phyloP scores from a whole-genome alignment of 2,329 filamentous ascomycete species.

The Graphium sp. region DNA sequence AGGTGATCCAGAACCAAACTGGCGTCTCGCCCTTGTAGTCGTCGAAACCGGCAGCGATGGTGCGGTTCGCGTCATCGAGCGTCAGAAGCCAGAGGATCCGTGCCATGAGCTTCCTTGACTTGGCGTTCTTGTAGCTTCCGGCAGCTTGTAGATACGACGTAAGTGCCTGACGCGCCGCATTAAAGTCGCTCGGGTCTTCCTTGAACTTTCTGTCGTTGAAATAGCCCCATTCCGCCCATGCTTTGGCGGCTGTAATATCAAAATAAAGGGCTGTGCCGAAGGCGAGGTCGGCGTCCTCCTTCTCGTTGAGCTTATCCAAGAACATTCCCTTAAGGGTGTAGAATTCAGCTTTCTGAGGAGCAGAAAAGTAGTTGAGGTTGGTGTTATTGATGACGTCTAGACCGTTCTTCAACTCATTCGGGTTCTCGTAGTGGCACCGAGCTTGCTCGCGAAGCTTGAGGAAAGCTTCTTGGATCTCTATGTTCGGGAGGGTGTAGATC shows the following conservation, averaged over 20 bases:
- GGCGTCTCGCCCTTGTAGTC: constrained; percentile 95
- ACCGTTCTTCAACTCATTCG: constrained; percentile 77
- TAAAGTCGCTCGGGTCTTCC: constrained; percentile 66
- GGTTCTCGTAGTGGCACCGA: constrained; percentile 96
- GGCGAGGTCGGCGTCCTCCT: constrained; percentile 80
- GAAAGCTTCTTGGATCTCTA: constrained; percentile 98
- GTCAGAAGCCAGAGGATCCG: constrained; percentile 92
- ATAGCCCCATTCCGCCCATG: constrained; percentile 98
- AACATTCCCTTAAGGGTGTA: constrained; percentile 99
- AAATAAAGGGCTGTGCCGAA: constrained; percentile 94
- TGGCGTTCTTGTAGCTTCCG: constrained; percentile 91
- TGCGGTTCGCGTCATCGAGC: constrained; percentile 74
- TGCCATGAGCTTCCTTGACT: constrained; percentile 84
- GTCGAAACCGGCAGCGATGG: constrained; percentile 73
- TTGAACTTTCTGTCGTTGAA: constrained; percentile 97
- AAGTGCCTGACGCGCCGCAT: constrained; percentile 75
- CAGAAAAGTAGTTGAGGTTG: constrained; percentile 94
- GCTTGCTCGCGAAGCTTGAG: constrained; percentile 96
- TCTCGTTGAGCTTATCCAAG: constrained; percentile 79
- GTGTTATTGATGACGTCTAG: constrained; percentile 99
- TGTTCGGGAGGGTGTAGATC: constrained; percentile 97
- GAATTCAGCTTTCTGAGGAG: constrained; percentile 94
- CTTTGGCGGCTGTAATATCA: constrained; percentile 87
- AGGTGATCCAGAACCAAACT: constrained; percentile 99
- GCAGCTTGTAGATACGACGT: constrained; percentile 95